Evolutionary conservation across 2,329 filamentous ascomycete genomes (phyloP).

Genomic region (Ceratocystis cubensis): DNA sequence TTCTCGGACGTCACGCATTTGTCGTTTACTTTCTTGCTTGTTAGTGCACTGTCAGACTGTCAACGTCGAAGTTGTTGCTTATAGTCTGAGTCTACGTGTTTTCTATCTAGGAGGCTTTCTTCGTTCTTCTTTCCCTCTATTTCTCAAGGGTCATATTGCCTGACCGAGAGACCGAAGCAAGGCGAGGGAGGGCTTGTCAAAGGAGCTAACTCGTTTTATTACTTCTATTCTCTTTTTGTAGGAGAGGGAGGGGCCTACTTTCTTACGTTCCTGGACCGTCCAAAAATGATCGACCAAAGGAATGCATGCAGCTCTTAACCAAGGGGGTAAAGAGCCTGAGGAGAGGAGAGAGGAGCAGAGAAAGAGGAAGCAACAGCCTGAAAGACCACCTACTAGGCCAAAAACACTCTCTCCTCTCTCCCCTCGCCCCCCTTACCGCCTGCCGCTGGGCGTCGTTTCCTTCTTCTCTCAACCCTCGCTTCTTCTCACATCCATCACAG

Average conservation of each 20-base stretch:
- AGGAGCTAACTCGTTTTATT: not conserved
- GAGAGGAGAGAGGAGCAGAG: not conserved
- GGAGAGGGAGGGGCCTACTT: not conserved
- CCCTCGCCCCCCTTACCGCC: not conserved
- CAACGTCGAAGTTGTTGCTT: too few species aligned
- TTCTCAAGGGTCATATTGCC: not conserved
- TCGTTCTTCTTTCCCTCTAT: too few species aligned
- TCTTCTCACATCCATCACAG: not conserved
- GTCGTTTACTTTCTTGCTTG: too few species aligned
- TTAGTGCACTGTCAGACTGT: too few species aligned
- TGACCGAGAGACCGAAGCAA: not conserved
- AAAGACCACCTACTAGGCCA: too few species aligned
- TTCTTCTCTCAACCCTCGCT: not conserved
- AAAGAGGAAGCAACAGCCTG: not conserved
- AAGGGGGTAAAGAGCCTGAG: not conserved
- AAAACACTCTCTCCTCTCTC: not conserved
- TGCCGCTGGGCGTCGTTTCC: not conserved
- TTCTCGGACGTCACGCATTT: too few species aligned
- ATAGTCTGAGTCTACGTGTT: not conserved
- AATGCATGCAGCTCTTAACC: not conserved
- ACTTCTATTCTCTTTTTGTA: not conserved
- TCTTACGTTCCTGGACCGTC: conserved; percentile 2
- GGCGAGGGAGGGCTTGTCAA: not conserved
- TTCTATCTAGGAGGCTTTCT: not conserved
- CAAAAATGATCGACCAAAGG: not conserved